These are phyloP conservation scores for Maudiozyma bulderi DNA, from an alignment of 805 yeast genomes.

Conservation along the genomic window DNA sequence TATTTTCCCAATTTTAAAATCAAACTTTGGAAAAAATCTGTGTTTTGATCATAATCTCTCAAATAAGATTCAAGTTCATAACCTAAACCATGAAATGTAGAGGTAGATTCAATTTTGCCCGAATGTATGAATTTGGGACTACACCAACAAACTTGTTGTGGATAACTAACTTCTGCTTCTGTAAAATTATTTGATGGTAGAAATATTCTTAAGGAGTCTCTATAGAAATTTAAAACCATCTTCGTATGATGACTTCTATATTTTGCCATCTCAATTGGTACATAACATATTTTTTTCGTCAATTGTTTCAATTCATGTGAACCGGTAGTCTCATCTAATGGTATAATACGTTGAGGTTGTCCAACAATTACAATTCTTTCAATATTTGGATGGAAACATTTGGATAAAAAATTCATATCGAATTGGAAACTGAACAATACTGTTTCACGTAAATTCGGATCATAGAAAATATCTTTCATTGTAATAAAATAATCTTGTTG, in stretches of 20 bases:
- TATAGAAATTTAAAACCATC: slow-evolving; percentile 49
- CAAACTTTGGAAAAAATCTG: too few species aligned
- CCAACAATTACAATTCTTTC: slow-evolving; percentile 21
- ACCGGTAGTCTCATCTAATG: slow-evolving; percentile 5
- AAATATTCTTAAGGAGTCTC: slow-evolving; percentile 40
- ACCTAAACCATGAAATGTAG: background rate
- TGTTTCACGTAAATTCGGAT: slow-evolving; percentile 28
- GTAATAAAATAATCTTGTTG: slow-evolving; percentile 13
- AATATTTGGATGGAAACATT: slow-evolving; percentile 18
- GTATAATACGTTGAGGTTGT: slow-evolving; percentile 28
- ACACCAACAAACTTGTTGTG: slow-evolving; percentile 61
- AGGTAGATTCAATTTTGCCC: background rate
- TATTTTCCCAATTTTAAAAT: too few species aligned
- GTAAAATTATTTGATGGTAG: slow-evolving; percentile 55
- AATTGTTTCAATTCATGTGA: slow-evolving; percentile 5
- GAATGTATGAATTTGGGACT: slow-evolving; percentile 35
- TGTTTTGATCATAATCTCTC: too few species aligned
- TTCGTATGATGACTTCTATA: slow-evolving; percentile 56
- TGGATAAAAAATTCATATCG: slow-evolving; percentile 33
- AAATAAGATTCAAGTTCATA: background rate
- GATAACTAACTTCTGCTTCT: slow-evolving; percentile 40
- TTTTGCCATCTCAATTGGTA: slow-evolving; percentile 31
- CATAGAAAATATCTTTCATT: slow-evolving; percentile 28
- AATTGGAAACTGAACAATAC: slow-evolving; percentile 42
- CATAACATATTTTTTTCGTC: slow-evolving; percentile 8